Percentiles rank a stretch among this genome's conserved stretches.
These are phyloP conservation scores for Solanum hybrid DNA, from an alignment of 305 asterid genomes.

Conservation along the genomic window DNA sequence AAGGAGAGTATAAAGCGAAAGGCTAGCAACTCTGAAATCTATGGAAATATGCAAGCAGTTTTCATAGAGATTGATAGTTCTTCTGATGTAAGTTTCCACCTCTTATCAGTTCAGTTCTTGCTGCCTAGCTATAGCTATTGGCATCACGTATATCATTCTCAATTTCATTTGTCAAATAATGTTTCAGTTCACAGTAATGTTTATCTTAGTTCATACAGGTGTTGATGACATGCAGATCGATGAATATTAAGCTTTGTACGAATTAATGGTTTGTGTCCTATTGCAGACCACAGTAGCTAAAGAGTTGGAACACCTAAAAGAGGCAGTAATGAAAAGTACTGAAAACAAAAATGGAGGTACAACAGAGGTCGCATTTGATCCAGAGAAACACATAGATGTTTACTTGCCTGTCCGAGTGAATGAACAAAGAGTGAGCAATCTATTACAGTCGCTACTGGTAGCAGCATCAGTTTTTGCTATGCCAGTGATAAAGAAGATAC, in stretches of 20 bases:
- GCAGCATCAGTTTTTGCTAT: conserved; percentile 52
- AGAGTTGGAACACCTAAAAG: conserved; percentile 51
- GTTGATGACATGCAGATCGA: background rate
- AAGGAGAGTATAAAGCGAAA: conserved; percentile 51
- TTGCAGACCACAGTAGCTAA: conserved; percentile 33
- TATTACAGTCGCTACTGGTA: conserved; percentile 56
- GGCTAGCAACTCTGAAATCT: conserved; percentile 51
- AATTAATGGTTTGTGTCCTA: background rate
- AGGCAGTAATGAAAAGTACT: conserved; percentile 45
- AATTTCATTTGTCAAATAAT: background rate
- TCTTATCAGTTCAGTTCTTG: background rate
- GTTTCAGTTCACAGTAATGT: background rate
- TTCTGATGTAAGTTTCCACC: conserved; percentile 28
- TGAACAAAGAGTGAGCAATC: conserved; percentile 78
- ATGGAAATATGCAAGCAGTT: conserved; percentile 62
- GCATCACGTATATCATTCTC: background rate
- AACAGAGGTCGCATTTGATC: conserved; percentile 34
- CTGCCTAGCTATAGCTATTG: background rate
- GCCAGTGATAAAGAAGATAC: conserved; percentile 49
- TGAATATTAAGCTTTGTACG: background rate
- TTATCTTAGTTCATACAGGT: background rate
- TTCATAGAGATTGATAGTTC: conserved; percentile 52
- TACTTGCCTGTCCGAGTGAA: conserved; percentile 69
- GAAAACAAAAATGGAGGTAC: conserved; percentile 26
- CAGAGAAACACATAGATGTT: conserved; percentile 47